phyloP scores from a whole-genome alignment of 352 stramenopile species.

The Pythium phragmiticola region DNA sequence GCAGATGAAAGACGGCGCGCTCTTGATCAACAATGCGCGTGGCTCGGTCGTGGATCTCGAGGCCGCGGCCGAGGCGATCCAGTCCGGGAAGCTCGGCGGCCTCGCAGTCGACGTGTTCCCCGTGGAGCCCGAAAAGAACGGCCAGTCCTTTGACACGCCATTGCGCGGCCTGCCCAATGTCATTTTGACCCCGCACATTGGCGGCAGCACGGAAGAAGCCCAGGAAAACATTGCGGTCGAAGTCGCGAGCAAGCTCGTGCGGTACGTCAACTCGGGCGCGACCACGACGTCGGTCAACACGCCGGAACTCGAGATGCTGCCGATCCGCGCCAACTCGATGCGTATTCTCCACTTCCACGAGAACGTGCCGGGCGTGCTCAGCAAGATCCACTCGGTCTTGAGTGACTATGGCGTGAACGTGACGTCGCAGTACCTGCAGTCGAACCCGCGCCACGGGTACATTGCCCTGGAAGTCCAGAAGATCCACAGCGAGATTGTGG shows the following conservation, averaged over 20 bases:
- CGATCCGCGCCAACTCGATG: slow-evolving; percentile 74
- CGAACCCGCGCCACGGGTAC: slow-evolving; percentile 78
- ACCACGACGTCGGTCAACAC: slow-evolving; percentile 81
- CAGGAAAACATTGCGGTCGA: slow-evolving; percentile 91
- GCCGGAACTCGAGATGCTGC: slow-evolving; percentile 77
- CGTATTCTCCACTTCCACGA: slow-evolving; percentile 87
- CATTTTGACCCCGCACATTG: slow-evolving; percentile 94
- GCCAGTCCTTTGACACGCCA: slow-evolving; percentile 77
- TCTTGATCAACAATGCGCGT: slow-evolving; percentile 95
- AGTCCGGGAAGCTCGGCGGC: slow-evolving; percentile 78
- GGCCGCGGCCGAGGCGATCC: slow-evolving; percentile 88
- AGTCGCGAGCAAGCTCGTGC: slow-evolving; percentile 77
- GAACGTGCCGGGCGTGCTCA: slow-evolving; percentile 81
- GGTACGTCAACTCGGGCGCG: slow-evolving; percentile 80
- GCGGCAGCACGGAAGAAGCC: slow-evolving; percentile 94
- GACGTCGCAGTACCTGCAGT: slow-evolving; percentile 85
- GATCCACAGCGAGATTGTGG: slow-evolving; percentile 80
- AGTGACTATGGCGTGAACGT: slow-evolving; percentile 86
- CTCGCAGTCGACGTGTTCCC: slow-evolving; percentile 90
- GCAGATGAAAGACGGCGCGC: slow-evolving; percentile 90
- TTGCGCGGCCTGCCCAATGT: slow-evolving; percentile 92
- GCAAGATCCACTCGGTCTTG: slow-evolving; percentile 84
- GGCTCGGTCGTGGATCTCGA: slow-evolving; percentile 94
- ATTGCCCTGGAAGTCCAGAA: slow-evolving; percentile 81
- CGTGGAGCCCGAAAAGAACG: slow-evolving; percentile 85